A percentile compares a stretch with the other conserved stretches of the same genome.
phyloP scores from a whole-genome alignment of 805 yeast genomes.

The Candida sithepensis region DNA sequence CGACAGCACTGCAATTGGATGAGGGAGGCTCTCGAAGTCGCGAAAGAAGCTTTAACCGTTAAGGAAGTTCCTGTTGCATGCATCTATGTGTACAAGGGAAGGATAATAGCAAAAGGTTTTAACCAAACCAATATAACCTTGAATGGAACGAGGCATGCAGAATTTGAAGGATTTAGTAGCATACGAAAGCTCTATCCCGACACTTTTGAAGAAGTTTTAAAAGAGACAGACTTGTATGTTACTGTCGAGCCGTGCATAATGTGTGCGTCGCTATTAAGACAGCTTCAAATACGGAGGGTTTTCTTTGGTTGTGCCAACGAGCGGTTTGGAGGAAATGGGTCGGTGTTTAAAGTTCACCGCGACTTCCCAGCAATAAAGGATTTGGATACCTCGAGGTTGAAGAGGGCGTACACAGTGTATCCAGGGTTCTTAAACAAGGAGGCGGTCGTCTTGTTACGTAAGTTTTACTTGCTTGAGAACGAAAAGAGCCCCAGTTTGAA shows the following conservation, averaged over 20 bases:
- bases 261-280: constrained; percentile 93
- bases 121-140: constrained; percentile 83
- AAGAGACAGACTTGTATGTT: constrained; percentile 70
- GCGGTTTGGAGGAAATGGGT: constrained; percentile 94
- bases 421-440: constrained; percentile 83
- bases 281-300: constrained; percentile 67
- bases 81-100: constrained; percentile 49
- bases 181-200: constrained; percentile 36
- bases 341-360: constrained; percentile 60
- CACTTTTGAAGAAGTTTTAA: constrained; percentile 35
- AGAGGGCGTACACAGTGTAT: constrained; percentile 45
- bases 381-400: constrained; percentile 10
- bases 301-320: constrained; percentile 94
- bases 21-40: constrained; percentile 52
- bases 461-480: constrained; percentile 84
- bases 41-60: constrained; percentile 57
- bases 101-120: constrained; percentile 70
- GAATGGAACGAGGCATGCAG: constrained; percentile 92
- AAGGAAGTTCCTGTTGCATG: constrained; percentile 88
- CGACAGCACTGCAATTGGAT: constrained; percentile 36
- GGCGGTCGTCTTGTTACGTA: constrained; percentile 75
- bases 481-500: constrained; percentile 80
- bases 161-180: constrained; percentile 70
- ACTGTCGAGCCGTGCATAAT: constrained; percentile 98
- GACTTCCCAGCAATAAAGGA: constrained; percentile 29